These are phyloP conservation scores for Boletus pseudo-olivaceus DNA, from an alignment of 768 basidiomycete genomes.

Conservation along the genomic window DNA sequence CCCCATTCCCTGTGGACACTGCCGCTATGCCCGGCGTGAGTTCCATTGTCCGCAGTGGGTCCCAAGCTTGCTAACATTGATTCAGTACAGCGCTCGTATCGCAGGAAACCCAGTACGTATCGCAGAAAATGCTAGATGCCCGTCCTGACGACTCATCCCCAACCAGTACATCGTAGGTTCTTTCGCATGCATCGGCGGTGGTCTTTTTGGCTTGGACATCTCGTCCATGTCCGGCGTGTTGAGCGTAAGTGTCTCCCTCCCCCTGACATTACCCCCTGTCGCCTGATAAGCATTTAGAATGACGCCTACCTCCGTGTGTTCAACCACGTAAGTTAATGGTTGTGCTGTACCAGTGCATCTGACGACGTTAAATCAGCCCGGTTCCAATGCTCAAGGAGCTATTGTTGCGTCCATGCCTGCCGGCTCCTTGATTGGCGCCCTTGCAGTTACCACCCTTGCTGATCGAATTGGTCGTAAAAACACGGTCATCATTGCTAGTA, in stretches of 20 bases:
- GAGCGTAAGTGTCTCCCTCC: slow-evolving; percentile 36
- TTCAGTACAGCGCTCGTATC: slow-evolving; percentile 52
- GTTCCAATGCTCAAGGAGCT: slow-evolving; percentile 57
- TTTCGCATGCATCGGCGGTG: slow-evolving; percentile 79
- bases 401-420: slow-evolving; percentile 81
- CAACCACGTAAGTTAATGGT: slow-evolving; percentile 17
- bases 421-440: slow-evolving; percentile 61
- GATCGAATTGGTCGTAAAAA: slow-evolving; percentile 64
- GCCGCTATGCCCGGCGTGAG: slow-evolving; percentile 27
- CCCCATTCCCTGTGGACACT: background rate
- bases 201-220: slow-evolving; percentile 78
- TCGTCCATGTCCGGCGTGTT: slow-evolving; percentile 80
- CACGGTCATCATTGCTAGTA: slow-evolving; percentile 61
- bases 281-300: slow-evolving; percentile 19
- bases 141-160: slow-evolving; percentile 9
- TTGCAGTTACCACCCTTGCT: slow-evolving; percentile 59
- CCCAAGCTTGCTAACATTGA: slow-evolving; percentile 1
- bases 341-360: background rate
- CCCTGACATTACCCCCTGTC: background rate
- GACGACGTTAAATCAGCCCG: slow-evolving; percentile 35
- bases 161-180: slow-evolving; percentile 72
- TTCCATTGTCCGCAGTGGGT: background rate
- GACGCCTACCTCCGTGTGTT: slow-evolving; percentile 25
- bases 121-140: background rate
- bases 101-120: slow-evolving; percentile 53